Conservation (phyloP, 352 stramenopile species). For the Halophytophthora batemanensis region DNA sequence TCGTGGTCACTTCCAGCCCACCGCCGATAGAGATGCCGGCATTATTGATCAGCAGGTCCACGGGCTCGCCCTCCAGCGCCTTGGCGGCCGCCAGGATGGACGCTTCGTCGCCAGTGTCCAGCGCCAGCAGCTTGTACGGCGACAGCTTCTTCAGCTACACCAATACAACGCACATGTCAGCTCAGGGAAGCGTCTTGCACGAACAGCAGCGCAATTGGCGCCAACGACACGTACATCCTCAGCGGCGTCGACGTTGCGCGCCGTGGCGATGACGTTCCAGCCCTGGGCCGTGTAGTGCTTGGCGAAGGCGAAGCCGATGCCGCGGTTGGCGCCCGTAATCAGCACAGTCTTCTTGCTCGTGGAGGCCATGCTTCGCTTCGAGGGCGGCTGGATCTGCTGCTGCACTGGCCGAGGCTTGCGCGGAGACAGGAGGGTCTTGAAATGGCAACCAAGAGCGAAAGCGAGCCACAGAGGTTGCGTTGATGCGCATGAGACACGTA, state of each 20-base stretch:
- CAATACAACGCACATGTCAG: neutral
- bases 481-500: too few relatives aligned
- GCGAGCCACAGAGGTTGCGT: too few relatives aligned
- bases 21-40: conserved; percentile 34
- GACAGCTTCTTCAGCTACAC: conserved; percentile 21
- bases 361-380: neutral
- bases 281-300: conserved; percentile 41
- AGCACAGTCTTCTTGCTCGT: conserved; percentile 32
- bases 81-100: conserved; percentile 44
- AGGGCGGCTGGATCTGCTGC: neutral
- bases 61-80: conserved; percentile 29
- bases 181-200: too few relatives aligned
- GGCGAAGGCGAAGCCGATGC: conserved; percentile 40
- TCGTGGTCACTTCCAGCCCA: conserved; percentile 37
- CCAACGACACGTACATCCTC: conserved; percentile 9
- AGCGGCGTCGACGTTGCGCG: conserved; percentile 34
- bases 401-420: neutral
- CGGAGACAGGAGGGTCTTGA: neutral
- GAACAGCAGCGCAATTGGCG: too few relatives aligned
- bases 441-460: too few relatives aligned
- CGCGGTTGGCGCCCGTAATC: conserved; percentile 50
- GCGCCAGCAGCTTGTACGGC: conserved; percentile 42
- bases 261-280: conserved; percentile 47
- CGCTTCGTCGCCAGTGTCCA: conserved; percentile 53
- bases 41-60: conserved; percentile 82